Evolutionary conservation across 1,284 basidiomycete genomes (phyloP), one percentile per base, ranked within the genome.

Genomic region (Acaromyces ingoldii): DNA sequence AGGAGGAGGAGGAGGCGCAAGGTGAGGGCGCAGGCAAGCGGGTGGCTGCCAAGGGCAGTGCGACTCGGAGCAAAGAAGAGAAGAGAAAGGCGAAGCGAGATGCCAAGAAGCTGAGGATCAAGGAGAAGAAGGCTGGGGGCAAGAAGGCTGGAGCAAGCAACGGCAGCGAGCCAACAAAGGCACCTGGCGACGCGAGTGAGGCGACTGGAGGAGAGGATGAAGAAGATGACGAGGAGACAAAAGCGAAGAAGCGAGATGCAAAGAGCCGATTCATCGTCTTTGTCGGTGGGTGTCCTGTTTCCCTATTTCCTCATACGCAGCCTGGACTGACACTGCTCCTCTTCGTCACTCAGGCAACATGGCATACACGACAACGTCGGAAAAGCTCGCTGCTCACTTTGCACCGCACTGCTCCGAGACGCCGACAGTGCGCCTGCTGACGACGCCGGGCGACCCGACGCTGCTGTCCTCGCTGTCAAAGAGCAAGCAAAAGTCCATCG

Each of bases 401-500:
- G 57, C 49, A 6, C 50, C 61, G 17, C 60, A 59, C 13, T 75
- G 72, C 37, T 62, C 63, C n/a, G 72, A 75, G 50, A 58, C 53
- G 17, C 72, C 72, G 11, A 38, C 55, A 1, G 72, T 75, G 21
- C 65, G 72, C 6, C 58, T 75, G 3, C 61, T 74, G 21, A 74
- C 71, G 4, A 64, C 55, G 33, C 67, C 68, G 47, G 62, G 53
- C 6, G 70, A 74, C 34, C 58, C 66, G 2, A 51, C 50, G 10
- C 59, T 63, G 0, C 49, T 60, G 5, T 42, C 53, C 13, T 46
- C 56, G 6, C 62, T 73, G 15, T 60, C 72, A 1, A 64, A 61
- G 10, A 64, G 62, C 9, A 75, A 75, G 50, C 63, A 65, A 37
- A 75, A 73, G 40, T 72, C 70, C 10, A 69, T 74, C 46, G 69